Evolutionary conservation across 495 filamentous ascomycete species (phyloP).

Genomic region (Aspergillus biplanus): DNA sequence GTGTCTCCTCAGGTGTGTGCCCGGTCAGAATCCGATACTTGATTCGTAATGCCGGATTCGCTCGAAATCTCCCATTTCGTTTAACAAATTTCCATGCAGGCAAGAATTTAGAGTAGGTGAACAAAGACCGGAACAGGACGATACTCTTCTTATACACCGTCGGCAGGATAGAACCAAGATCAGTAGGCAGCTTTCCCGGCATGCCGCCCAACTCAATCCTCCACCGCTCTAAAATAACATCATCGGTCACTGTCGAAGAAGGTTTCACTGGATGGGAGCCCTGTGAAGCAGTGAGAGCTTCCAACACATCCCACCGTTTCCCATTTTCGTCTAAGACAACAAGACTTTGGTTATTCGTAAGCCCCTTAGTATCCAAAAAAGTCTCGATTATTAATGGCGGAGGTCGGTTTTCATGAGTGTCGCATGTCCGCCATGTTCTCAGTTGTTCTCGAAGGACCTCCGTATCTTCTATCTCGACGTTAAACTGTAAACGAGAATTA

Average conservation of each 20-base stretch:
- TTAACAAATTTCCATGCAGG: conserved; percentile 88
- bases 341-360: conserved; percentile 84
- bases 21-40: conserved; percentile 79
- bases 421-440: conserved; percentile 74
- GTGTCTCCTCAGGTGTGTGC: conserved; percentile 41
- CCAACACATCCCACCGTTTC: conserved; percentile 88
- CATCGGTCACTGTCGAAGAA: conserved; percentile 47
- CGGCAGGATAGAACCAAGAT: conserved; percentile 73
- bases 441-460: conserved; percentile 82
- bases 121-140: conserved; percentile 92
- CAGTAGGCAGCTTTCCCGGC: conserved; percentile 54
- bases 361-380: conserved; percentile 77
- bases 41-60: conserved; percentile 66
- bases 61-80: conserved; percentile 65
- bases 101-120: conserved; percentile 77
- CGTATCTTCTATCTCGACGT: conserved; percentile 90
- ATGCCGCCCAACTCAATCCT: conserved; percentile 73
- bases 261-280: conserved; percentile 34
- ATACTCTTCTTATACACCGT: conserved; percentile 96
- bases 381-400: conserved; percentile 89
- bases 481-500: conserved; percentile 64
- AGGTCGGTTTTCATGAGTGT: conserved; percentile 75
- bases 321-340: conserved; percentile 86
- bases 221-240: conserved; percentile 92
- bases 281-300: conserved; percentile 70